These are phyloP conservation scores for Neurospora terricola DNA, from an alignment of 495 filamentous ascomycete genomes.

Conservation along the genomic window DNA sequence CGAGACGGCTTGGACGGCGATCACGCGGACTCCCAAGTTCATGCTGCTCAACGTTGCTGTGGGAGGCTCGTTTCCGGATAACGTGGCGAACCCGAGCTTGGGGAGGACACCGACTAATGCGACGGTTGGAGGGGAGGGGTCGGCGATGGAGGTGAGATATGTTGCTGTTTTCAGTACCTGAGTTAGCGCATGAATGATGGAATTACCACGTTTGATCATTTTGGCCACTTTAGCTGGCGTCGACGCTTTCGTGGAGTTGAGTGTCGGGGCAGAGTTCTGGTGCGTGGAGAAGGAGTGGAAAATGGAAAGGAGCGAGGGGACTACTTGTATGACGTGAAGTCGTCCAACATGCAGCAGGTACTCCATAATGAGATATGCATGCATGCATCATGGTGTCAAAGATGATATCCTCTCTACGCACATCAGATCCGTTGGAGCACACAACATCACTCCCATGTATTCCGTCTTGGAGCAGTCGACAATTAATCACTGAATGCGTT, in stretches of 20 bases:
- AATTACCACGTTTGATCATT: not conserved
- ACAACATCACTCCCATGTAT: not conserved
- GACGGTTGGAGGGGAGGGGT: slow-evolving; percentile 3
- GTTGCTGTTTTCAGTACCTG: slow-evolving; percentile 10
- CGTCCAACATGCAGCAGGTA: not conserved
- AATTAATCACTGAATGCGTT: not conserved
- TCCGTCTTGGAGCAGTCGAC: not conserved
- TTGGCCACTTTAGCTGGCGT: not conserved
- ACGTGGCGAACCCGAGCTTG: not conserved
- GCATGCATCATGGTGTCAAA: not conserved
- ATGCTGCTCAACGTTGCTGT: slow-evolving; percentile 39
- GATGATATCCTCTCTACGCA: too few species aligned
- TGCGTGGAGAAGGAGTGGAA: not conserved
- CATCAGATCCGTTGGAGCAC: not conserved
- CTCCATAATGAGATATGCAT: not conserved
- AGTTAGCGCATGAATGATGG: not conserved
- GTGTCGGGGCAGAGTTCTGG: not conserved
- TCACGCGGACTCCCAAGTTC: slow-evolving; percentile 25
- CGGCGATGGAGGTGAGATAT: slow-evolving; percentile 12
- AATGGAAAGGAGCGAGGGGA: not conserved
- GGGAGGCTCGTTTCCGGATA: slow-evolving; percentile 25
- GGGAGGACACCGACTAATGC: slow-evolving; percentile 4
- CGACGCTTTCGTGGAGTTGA: not conserved
- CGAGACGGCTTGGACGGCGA: slow-evolving; percentile 26
- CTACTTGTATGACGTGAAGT: not conserved